Evolutionary conservation across 805 yeast species (phyloP).

Genomic region (Kodamaea fukazawae): DNA sequence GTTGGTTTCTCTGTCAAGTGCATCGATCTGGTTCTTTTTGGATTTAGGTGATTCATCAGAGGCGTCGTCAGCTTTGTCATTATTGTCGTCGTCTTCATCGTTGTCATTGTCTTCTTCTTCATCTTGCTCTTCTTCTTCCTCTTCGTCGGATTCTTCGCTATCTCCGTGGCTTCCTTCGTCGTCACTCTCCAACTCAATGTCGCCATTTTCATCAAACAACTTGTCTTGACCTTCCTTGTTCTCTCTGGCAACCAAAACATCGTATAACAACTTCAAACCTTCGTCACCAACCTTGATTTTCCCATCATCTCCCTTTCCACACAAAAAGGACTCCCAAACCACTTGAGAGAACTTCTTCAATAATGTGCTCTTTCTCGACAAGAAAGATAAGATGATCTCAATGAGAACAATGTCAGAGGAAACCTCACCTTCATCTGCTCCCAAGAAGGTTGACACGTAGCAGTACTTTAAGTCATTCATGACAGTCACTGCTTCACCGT

Average conservation of each 20-base stretch:
- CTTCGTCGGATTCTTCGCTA: slow-evolving; percentile 16
- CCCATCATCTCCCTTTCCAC: slow-evolving; percentile 28
- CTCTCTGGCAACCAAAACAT: slow-evolving; percentile 56
- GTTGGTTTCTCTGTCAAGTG: slow-evolving; percentile 47
- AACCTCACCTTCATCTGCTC: slow-evolving; percentile 28
- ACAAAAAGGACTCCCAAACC: slow-evolving; percentile 42
- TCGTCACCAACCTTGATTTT: slow-evolving; percentile 26
- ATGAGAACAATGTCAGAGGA: slow-evolving; percentile 36
- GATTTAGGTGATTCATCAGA: slow-evolving; percentile 13
- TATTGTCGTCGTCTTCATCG: slow-evolving; percentile 18
- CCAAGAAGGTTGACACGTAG: slow-evolving; percentile 45
- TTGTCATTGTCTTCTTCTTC: slow-evolving; percentile 25
- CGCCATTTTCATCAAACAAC: slow-evolving; percentile 63
- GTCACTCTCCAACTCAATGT: slow-evolving; percentile 23
- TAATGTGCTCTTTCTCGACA: slow-evolving; percentile 36
- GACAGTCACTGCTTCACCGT: slow-evolving; percentile 70
- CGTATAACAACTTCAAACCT: slow-evolving; percentile 34
- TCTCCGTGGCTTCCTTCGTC: slow-evolving; percentile 31
- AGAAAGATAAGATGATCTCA: slow-evolving; percentile 46
- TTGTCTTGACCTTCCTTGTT: slow-evolving; percentile 76
- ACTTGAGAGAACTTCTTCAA: slow-evolving; percentile 36
- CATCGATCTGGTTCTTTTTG: slow-evolving; percentile 14
- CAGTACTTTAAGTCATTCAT: slow-evolving; percentile 69
- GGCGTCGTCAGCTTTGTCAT: slow-evolving; percentile 12
- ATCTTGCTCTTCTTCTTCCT: slow-evolving; percentile 20